Evolutionary conservation across 306 rosid species (phyloP), one percentile per base, ranked within the genome.

Genomic region (Prunus salicina): DNA sequence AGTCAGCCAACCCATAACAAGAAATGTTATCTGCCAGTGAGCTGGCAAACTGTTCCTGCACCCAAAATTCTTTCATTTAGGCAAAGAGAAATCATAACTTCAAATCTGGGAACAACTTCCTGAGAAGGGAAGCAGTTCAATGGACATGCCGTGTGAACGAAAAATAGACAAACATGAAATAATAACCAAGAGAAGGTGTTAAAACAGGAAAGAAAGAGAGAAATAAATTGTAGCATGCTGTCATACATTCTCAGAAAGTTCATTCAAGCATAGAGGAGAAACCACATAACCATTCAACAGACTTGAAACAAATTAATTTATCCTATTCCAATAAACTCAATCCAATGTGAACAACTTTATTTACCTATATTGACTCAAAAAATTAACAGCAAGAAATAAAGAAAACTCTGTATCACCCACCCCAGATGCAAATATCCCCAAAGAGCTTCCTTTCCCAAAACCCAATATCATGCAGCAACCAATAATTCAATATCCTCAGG

Each of bases 1-100:
- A 78, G 87, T 84, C 78, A 91, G 80, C 98, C 98, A 91, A 81
- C 90, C 90, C 98, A 93, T 93, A 46, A 64, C 45, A 53, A 62
- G 67, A 76, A 65, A 72, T 77, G 22, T 82, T 84, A 76, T 64
- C 64, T 15, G 8, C 82, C 82, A 38, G 43, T 55, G 18, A 67
- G 74, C 72, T 72, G 69, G 79, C 78, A 72, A 81, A 78, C 80
- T 78, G 51, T 81, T 71, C 83, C 89, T 79, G 87, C 82, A 84
- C 80, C 18, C 18, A 19, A 43, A 65, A 77, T 49, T 62, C 65
- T 58, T 45, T 74, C 27, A 68, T 45, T 57, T 77, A 66, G 57
- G 65, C 14, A 34, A 58, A 24, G 30, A 63, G 77, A 45, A 67
- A 65, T 56, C 12, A 49, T 6, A 28, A 78, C 24, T 53, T 45